Evolutionary conservation across 148 eudicot genomes (phyloP), one percentile per base, ranked within the genome.

Genomic region (Heliamphora exappendiculata): DNA sequence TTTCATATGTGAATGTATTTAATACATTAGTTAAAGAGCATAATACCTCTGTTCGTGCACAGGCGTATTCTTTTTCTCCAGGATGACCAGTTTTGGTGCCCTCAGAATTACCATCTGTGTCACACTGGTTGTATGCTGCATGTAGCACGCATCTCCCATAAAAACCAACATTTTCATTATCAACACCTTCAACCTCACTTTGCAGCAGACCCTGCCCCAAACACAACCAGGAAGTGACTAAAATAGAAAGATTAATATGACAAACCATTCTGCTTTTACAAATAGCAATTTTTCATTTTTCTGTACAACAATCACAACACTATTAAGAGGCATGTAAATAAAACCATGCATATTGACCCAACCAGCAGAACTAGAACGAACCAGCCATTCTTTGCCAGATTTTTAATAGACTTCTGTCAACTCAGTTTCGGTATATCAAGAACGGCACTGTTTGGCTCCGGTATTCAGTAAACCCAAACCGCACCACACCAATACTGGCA

Each of bases 21-120:
- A 10, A 50, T 28, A 62, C 20, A 16, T 33, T 68, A 34, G 63
- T 78, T 31, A 24, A 54, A 58, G 51, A 62, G 57, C 31, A 19
- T 39, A 60, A 53, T 75, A 90, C 94, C 90, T 85, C 87, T 73
- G 88, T 85, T 79, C 90, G 86, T 59, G 90, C 91, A 79, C 91
- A 90, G 9, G 87, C 88, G 45, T 78, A 80, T 73, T 81, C 85
- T 11, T 58, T 78, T 51, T 84, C 86, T 77, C 26, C 77, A 75
- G 64, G 62, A 72, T 67, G 76, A 67, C 28, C 86, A 78, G 57
- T 58, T 29, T 70, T 82, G 70, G 72, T 24, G 64, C 69, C 67
- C 29, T 26, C 51, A 50, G 63, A 72, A 60, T 82, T 75, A 34
- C 53, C 60, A 75, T 78, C 82, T 60, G 73, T 9, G 44, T 64